These are phyloP conservation scores for Colletotrichum magnum DNA, from an alignment of 2,329 filamentous ascomycete genomes.

Conservation along the genomic window DNA sequence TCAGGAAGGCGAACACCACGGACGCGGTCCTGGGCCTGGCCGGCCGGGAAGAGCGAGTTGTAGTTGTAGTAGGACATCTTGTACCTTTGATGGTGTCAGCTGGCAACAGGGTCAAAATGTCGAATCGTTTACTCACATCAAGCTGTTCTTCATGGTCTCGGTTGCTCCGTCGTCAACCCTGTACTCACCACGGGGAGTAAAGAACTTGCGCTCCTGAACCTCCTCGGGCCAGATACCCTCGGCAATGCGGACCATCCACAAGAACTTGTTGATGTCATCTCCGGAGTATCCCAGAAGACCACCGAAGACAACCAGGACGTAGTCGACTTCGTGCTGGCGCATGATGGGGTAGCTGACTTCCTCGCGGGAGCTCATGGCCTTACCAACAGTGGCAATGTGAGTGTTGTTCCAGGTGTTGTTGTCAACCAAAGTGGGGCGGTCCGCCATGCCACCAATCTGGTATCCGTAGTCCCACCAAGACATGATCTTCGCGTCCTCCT, in stretches of 20 bases:
- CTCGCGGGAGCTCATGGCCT: slow-evolving; percentile 97
- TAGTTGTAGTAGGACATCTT: slow-evolving; percentile 99
- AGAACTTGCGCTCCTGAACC: slow-evolving; percentile 96
- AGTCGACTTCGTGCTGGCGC: slow-evolving; percentile 98
- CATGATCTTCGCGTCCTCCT: slow-evolving; percentile 97
- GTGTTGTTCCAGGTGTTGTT: slow-evolving; percentile 99
- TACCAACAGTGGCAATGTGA: slow-evolving; percentile 98
- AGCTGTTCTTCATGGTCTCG: slow-evolving; percentile 97
- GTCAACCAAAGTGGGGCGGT: slow-evolving; percentile 95
- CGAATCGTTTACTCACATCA: slow-evolving; percentile 81
- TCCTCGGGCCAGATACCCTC: slow-evolving; percentile 99
- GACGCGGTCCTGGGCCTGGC: slow-evolving; percentile 92
- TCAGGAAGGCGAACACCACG: slow-evolving; percentile 86
- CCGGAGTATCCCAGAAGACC: slow-evolving; percentile 97
- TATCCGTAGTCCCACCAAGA: slow-evolving; percentile 99
- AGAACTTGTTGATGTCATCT: slow-evolving; percentile 99
- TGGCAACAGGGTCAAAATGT: slow-evolving; percentile 29
- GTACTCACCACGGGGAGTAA: slow-evolving; percentile 94
- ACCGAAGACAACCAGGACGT: slow-evolving; percentile 97
- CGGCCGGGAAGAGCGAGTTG: slow-evolving; percentile 89
- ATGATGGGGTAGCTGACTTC: slow-evolving; percentile 99
- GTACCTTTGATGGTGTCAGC: slow-evolving; percentile 76
- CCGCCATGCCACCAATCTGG: slow-evolving; percentile 99
- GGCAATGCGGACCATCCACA: slow-evolving; percentile 99
- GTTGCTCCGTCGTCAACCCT: slow-evolving; percentile 93